Percentiles rank a stretch among this genome's conserved stretches.
phyloP scores from a whole-genome alignment of 352 stramenopile species.

The Globisporangium radiosum region DNA sequence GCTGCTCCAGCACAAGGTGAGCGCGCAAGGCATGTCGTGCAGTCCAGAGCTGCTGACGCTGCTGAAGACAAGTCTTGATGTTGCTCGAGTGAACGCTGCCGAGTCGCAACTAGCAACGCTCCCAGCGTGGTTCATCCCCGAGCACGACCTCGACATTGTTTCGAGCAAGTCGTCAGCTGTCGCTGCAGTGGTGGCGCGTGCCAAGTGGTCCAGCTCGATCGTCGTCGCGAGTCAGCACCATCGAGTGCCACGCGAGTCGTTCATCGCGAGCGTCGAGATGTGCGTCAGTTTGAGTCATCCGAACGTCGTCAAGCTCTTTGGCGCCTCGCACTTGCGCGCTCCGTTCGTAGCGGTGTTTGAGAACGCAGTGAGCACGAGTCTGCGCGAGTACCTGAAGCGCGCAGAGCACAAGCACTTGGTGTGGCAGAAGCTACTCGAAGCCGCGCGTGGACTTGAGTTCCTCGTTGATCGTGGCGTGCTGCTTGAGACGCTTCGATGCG shows the following conservation, averaged over 20 bases:
- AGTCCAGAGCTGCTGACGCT: not conserved
- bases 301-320: constrained; percentile 19
- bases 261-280: not conserved
- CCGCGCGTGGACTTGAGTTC: constrained; percentile 29
- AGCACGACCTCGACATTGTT: constrained; percentile 73
- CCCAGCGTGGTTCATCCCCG: constrained; percentile 53
- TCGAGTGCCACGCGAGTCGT: not conserved
- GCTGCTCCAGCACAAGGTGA: constrained; percentile 2
- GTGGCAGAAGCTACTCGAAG: constrained; percentile 4
- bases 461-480: constrained; percentile 4
- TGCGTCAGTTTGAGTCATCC: constrained; percentile 27
- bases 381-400: constrained; percentile 3
- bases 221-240: constrained; percentile 6
- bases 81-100: too few relatives aligned
- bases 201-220: constrained; percentile 31
- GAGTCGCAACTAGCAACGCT: not conserved
- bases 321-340: constrained; percentile 13
- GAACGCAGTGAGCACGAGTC: constrained; percentile 1
- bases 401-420: not conserved
- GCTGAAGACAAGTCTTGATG: not conserved
- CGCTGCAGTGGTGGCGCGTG: constrained; percentile 19
- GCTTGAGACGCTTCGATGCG: not conserved
- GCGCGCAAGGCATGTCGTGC: constrained; percentile 1
- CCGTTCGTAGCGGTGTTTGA: constrained; percentile 14
- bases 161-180: not conserved